Evolutionary conservation across 2,329 filamentous ascomycete species (phyloP).

Genomic region (Aspergillus ibericus): DNA sequence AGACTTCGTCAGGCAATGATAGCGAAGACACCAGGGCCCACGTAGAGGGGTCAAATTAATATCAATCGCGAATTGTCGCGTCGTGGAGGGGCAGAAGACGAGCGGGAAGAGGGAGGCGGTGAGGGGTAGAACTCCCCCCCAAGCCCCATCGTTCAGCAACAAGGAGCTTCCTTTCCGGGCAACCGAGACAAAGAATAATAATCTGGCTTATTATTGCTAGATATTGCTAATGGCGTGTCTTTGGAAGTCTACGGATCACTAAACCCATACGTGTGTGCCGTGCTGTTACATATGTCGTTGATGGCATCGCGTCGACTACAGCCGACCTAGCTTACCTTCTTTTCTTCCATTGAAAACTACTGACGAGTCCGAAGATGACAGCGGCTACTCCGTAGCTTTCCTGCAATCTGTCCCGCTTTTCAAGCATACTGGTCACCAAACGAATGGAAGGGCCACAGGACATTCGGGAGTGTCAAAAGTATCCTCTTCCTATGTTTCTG

Average conservation of each 20-base stretch:
- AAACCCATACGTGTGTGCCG: background rate
- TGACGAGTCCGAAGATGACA: background rate
- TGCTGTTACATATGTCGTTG: background rate
- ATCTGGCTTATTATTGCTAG: background rate
- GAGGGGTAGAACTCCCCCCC: slow-evolving; percentile 1
- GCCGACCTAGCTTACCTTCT: background rate
- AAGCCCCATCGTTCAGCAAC: background rate
- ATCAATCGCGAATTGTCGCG: slow-evolving; percentile 17
- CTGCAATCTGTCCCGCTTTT: background rate
- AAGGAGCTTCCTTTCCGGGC: background rate
- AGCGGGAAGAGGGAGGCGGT: slow-evolving; percentile 19
- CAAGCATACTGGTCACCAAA: too few species aligned
- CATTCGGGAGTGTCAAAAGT: background rate
- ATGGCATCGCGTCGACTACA: background rate
- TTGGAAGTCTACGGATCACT: background rate
- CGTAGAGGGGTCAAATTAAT: background rate
- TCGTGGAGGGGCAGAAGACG: slow-evolving; percentile 19
- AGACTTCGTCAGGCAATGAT: background rate
- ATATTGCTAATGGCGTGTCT: background rate
- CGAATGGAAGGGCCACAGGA: background rate
- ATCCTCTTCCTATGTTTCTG: background rate
- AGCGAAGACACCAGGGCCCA: background rate
- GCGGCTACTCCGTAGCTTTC: background rate
- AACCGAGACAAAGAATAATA: background rate
- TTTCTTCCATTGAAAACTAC: background rate